Evolutionary conservation across 352 stramenopile species (phyloP).

Genomic region (Globisporangium camurandrum): DNA sequence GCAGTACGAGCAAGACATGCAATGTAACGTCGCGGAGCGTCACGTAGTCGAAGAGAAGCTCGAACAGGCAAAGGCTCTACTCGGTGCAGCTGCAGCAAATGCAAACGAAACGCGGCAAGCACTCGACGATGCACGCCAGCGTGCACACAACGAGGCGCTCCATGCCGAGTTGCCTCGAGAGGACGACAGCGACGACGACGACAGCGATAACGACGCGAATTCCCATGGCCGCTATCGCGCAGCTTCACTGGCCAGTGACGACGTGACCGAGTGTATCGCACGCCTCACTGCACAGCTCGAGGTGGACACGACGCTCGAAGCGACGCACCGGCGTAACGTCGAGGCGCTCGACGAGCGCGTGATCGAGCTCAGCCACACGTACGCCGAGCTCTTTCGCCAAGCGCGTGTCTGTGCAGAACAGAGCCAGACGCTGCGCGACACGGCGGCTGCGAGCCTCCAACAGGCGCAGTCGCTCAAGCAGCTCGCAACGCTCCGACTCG

Average conservation of each 20-base stretch:
- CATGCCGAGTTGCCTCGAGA: constrained; percentile 5
- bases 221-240: constrained; percentile 1
- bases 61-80: constrained; percentile 16
- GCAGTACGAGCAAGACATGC: constrained; percentile 22
- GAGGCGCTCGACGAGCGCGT: constrained; percentile 20
- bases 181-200: constrained; percentile 9
- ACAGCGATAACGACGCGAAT: not conserved
- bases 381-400: constrained; percentile 18
- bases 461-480: constrained; percentile 56
- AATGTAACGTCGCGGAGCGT: constrained; percentile 20
- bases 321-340: constrained; percentile 28
- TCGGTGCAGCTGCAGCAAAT: constrained; percentile 22
- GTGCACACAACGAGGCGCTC: constrained; percentile 25
- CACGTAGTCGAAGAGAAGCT: constrained; percentile 23
- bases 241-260: not conserved
- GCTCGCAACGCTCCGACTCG: constrained; percentile 30
- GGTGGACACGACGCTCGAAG: constrained; percentile 38
- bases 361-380: constrained; percentile 14
- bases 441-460: constrained; percentile 37
- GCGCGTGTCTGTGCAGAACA: constrained; percentile 27
- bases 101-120: constrained; percentile 16
- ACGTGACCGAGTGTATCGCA: constrained; percentile 18
- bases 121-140: constrained; percentile 23
- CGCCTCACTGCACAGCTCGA: constrained; percentile 51
- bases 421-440: constrained; percentile 30